These are phyloP conservation scores for Withania somnifera DNA, from an alignment of 305 asterid species.

Conservation along the genomic window DNA sequence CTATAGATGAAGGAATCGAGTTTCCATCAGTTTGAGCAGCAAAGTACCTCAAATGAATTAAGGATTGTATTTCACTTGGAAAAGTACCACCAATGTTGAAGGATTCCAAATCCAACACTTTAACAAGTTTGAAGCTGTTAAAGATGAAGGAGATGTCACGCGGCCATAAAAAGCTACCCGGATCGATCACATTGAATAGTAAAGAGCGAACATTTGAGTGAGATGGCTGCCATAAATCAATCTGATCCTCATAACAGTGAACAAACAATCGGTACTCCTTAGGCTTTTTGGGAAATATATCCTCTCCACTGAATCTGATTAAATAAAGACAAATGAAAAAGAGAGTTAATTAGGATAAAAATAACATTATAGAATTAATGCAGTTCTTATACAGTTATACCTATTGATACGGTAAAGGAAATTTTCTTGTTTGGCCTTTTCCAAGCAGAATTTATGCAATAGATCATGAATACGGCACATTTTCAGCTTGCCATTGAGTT, in stretches of 20 bases:
- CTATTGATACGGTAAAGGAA: constrained; percentile 2
- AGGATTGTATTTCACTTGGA: neutral
- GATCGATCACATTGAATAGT: constrained; percentile 7
- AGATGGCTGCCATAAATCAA: constrained; percentile 1
- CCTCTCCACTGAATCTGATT: neutral
- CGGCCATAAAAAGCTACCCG: neutral
- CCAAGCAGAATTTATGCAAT: constrained; percentile 7
- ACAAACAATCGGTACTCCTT: constrained; percentile 5
- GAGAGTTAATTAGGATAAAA: neutral
- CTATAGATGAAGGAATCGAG: constrained; percentile 9
- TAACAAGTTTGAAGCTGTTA: constrained; percentile 10
- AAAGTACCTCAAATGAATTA: constrained; percentile 15
- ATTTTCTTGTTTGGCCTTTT: constrained; percentile 9
- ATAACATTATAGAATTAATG: neutral
- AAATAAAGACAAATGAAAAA: neutral
- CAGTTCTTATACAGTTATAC: neutral
- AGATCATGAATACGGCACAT: constrained; percentile 12
- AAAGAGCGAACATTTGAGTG: constrained; percentile 10
- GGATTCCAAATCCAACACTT: constrained; percentile 14
- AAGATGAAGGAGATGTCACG: constrained; percentile 12
- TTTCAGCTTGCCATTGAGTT: constrained; percentile 7
- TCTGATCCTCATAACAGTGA: neutral
- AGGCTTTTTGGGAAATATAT: neutral
- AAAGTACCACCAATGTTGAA: constrained; percentile 8
- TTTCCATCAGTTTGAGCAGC: constrained; percentile 5